Evolutionary conservation across 768 basidiomycete genomes (phyloP), one percentile per base, ranked within the genome.

Genomic region (Lactarius pseudohatsudake): DNA sequence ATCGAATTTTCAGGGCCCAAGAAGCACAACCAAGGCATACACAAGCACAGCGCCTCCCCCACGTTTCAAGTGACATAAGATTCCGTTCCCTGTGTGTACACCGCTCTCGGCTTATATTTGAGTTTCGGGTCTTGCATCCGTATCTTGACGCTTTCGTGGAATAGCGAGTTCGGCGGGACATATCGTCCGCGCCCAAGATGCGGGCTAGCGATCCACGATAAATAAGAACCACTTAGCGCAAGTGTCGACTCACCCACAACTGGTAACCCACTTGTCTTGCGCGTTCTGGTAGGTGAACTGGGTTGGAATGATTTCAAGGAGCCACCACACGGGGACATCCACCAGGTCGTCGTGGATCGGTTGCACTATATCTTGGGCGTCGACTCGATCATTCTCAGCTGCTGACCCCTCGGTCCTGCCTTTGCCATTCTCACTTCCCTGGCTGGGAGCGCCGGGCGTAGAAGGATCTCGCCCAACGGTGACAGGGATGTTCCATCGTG

Each of bases 221-320:
- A 22, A 6, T 36, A 47, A 16, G 57, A 22, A 8, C 38, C 57
- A 2, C 9, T 16, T 20, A 5, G 43, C 3, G 43, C 20, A 5
- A 57, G 28, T 20, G 30, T 13, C 20, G 22, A 77, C 88, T 64
- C 69, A 91, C 90, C 79, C 79, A 75, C 80, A 84, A 54, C 76
- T 76, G 9, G 66, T 77, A 67, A 85, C 82, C 89, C 88, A 90
- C 18, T 70, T 72, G 1, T 85, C 84, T 1, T 80, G 59, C 0
- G 66, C 70, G 65, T 90, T 85, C 72, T 91, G 89, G 80, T 81
- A 87, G 22, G 77, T 73, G 70, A 80, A 84, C 47, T 71, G 73
- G 62, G 81, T 72, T 20, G 88, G 90, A 0, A 91, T 28, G 34
- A 90, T 76, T 76, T 93, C 91, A 41, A 91, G 75, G 22, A 89